phyloP scores from a whole-genome alignment of 768 basidiomycete genomes.

The Lentinula guzmanii region DNA sequence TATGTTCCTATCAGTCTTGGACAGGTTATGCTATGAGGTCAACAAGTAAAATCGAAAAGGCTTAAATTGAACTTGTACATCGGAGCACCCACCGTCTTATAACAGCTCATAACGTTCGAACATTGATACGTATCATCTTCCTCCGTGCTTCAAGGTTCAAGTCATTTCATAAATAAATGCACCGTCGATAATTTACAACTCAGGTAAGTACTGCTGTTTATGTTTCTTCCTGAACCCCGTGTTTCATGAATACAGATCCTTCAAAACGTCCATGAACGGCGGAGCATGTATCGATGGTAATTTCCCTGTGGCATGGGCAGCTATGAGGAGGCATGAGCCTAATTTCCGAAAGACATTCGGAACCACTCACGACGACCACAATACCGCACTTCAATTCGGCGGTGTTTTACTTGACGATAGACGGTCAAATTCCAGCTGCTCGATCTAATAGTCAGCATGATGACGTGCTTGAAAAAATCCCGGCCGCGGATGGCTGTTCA shows the following conservation, averaged over 20 bases:
- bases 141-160: too few relatives aligned
- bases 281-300: slow-evolving; percentile 40
- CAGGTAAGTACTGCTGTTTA: background rate
- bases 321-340: slow-evolving; percentile 18
- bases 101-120: too few relatives aligned
- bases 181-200: background rate
- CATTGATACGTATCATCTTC: too few relatives aligned
- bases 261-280: slow-evolving; percentile 65
- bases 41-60: slow-evolving; percentile 67
- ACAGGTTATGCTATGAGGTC: slow-evolving; percentile 82
- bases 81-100: too few relatives aligned
- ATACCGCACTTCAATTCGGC: slow-evolving; percentile 69
- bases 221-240: background rate
- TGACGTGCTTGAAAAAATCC: background rate
- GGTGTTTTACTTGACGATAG: slow-evolving; percentile 52
- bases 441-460: background rate
- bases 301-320: slow-evolving; percentile 51
- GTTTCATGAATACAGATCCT: slow-evolving; percentile 24
- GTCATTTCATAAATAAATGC: background rate
- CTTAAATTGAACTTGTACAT: background rate
- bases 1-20: slow-evolving; percentile 65
- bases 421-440: slow-evolving; percentile 63
- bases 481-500: slow-evolving; percentile 18
- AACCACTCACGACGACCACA: slow-evolving; percentile 47
- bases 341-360: background rate